phyloP scores from a whole-genome alignment of 139 green algal genomes.

The Astrephomene gubernaculifera region DNA sequence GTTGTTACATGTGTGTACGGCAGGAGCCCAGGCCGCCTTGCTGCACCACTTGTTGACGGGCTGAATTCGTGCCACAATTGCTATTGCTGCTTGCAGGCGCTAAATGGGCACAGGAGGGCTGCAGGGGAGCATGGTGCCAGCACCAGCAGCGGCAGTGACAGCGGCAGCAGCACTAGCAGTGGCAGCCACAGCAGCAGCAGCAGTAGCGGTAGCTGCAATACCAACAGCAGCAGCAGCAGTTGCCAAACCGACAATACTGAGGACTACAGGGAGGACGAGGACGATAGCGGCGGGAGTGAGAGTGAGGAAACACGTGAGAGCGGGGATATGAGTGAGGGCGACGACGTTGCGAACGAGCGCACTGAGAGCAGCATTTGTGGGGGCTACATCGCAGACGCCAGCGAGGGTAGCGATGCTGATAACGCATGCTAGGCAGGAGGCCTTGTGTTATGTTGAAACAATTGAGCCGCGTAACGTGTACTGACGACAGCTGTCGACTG shows the following conservation, averaged over 20 bases:
- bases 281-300: neutral
- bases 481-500: no score
- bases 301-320: neutral
- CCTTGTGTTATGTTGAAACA: no score
- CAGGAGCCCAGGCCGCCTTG: no score
- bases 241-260: neutral
- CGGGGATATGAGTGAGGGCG: neutral
- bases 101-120: neutral
- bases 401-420: neutral
- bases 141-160: slow-evolving; percentile 9
- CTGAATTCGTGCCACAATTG: neutral
- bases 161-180: neutral
- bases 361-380: slow-evolving; percentile 7
- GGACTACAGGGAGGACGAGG: neutral
- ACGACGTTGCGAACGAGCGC: no score
- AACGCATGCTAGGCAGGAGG: no score
- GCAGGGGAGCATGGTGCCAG: neutral
- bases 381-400: no score
- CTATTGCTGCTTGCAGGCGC: neutral
- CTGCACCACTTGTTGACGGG: no score
- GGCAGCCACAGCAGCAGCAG: neutral
- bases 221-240: neutral
- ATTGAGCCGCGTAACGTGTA: no score
- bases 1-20: no score
- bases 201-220: neutral